Base-by-base conservation (phyloP, 2,329 filamentous ascomycete species). In the Microthyrium microscopicum region DNA sequence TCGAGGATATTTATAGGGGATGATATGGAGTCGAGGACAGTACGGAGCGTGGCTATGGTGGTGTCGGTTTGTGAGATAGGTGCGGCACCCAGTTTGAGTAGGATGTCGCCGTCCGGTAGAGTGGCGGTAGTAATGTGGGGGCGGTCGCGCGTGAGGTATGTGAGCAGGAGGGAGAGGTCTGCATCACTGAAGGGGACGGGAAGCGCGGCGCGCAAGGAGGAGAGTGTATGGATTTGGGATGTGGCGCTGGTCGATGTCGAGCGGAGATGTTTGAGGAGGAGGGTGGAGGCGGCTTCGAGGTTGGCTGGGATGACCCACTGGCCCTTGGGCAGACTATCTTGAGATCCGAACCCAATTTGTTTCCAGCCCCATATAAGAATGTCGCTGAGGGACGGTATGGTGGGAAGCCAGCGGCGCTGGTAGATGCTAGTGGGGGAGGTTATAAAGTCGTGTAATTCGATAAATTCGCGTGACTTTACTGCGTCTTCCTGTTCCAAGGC, bases 11-110 rank as follows among this genome's bases (percentile, higher is more conserved):
- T 66, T 31, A 89, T 63, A 40, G 83, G 77, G 7, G 58, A 58
- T 32, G 65, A 68, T 25, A 95, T 65, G 1, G 73, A 64, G 5
- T 66, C 55, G 12, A 83, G 76, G 39, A 93, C 73, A 15, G 74
- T 68, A 40, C 77, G 74, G 12, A 98, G 64, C 32, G 78, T 77
- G 1, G 84, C 84, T 40, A 94, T 81, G 1, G 81, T 78, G 4
- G 64, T 61, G 55, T 98, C 89, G 45, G 91, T 77, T 37, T 74
- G 61, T 1, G 79, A 80, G 41, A 95, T 76, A 1, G 62, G 54
- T 9, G 50, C 43, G 2, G 55, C n/a, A n/a, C n/a, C n/a, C n/a
- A 47, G 1, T 49, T 42, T 0, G 45, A 44, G 1, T 48, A 38
- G 28, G 58, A 54, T 33, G 70, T 63, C 3, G 62, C 59, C 3